Evolutionary conservation across 805 yeast species (phyloP).

Genomic region (Ogataea glucozyma): DNA sequence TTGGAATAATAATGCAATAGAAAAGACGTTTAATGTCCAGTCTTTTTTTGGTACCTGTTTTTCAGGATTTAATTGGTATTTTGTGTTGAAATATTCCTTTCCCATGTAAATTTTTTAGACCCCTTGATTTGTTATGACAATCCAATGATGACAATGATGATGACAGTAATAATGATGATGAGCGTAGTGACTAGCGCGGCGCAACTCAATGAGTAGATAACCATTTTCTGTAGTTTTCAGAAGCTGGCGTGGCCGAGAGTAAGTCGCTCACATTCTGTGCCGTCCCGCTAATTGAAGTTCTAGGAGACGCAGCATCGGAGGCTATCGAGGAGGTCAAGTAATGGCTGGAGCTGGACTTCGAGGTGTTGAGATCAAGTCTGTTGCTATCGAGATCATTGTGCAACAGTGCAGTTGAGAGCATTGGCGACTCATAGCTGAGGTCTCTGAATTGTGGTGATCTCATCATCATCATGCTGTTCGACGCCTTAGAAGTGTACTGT

Average conservation of each 20-base stretch:
- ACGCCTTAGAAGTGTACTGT: slow-evolving; percentile 18
- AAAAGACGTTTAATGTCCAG: neutral
- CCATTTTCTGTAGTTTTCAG: slow-evolving; percentile 36
- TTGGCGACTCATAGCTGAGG: slow-evolving; percentile 35
- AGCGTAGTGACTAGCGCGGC: neutral
- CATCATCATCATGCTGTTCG: slow-evolving; percentile 1
- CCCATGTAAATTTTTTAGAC: slow-evolving; percentile 1
- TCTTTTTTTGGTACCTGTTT: neutral
- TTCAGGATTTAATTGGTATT: no score
- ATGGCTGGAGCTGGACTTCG: neutral
- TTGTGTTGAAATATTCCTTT: slow-evolving; percentile 1
- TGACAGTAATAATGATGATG: neutral
- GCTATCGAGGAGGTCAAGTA: neutral
- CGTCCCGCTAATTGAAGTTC: slow-evolving; percentile 9
- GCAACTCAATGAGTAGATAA: slow-evolving; percentile 27
- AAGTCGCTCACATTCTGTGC: slow-evolving; percentile 33
- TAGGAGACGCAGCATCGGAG: slow-evolving; percentile 7
- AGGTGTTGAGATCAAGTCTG: slow-evolving; percentile 32
- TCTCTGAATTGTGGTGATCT: slow-evolving; percentile 30
- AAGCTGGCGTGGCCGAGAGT: slow-evolving; percentile 30
- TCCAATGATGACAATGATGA: slow-evolving; percentile 1
- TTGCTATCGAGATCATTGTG: slow-evolving; percentile 33
- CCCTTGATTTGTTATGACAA: slow-evolving; percentile 4
- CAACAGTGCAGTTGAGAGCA: slow-evolving; percentile 24
- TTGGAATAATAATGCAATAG: slow-evolving; percentile 1